Percentiles rank a stretch among this genome's conserved stretches.
Conservation (phyloP, 2,329 filamentous ascomycete species). For the Colletotrichum sp. region DNA sequence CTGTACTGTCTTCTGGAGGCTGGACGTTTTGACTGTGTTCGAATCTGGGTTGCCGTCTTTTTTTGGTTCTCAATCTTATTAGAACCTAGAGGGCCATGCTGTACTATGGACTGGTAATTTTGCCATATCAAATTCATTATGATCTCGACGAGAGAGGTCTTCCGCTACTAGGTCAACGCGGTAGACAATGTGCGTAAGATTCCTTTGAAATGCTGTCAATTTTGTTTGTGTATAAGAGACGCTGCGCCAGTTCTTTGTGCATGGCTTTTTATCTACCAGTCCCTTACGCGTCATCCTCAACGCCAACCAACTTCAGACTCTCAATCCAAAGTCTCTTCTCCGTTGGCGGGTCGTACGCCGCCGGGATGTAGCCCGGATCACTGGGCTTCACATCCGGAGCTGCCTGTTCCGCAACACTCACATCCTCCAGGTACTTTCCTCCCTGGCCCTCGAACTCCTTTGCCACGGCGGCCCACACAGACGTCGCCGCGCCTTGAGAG, state of each 20-base stretch:
- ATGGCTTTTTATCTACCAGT: neutral
- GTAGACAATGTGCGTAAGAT: neutral
- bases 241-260: neutral
- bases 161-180: neutral
- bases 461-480: conserved; percentile 46
- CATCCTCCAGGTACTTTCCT: conserved; percentile 50
- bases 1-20: neutral
- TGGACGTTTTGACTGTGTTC: neutral
- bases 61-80: neutral
- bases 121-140: neutral
- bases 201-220: neutral
- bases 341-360: conserved; percentile 21
- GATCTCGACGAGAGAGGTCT: neutral
- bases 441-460: conserved; percentile 49
- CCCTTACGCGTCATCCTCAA: conserved; percentile 13
- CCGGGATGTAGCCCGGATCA: conserved; percentile 21
- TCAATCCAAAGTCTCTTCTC: conserved; percentile 17
- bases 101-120: neutral
- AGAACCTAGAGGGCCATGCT: neutral
- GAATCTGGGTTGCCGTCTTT: neutral
- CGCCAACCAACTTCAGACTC: conserved; percentile 15
- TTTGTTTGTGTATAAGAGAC: neutral
- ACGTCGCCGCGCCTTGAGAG: conserved; percentile 53
- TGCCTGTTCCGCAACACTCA: conserved; percentile 31
- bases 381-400: neutral